Percentiles rank a stretch among this genome's conserved stretches.
These are phyloP conservation scores for Gymnopilus dilepis DNA, from an alignment of 768 basidiomycete species.

Conservation along the genomic window DNA sequence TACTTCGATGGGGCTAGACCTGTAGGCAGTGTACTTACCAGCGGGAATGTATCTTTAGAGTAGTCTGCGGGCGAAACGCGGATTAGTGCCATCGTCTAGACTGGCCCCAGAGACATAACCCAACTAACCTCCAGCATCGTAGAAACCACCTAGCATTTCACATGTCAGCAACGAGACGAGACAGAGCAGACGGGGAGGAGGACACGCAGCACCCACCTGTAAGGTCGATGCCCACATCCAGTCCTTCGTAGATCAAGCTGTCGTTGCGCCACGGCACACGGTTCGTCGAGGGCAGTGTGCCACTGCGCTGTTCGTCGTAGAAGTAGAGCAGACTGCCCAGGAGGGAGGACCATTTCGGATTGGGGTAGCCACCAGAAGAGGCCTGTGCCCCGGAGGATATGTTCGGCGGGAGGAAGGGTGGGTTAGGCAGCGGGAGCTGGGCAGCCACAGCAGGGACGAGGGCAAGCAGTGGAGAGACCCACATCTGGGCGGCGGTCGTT, in stretches of 20 bases:
- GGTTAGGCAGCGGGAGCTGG: conserved; percentile 68
- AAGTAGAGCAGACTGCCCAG: conserved; percentile 86
- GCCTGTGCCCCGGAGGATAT: conserved; percentile 57
- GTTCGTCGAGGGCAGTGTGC: conserved; percentile 67
- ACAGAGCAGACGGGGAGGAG: background rate
- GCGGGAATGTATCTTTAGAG: conserved; percentile 86
- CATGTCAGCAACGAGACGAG: background rate
- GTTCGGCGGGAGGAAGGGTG: conserved; percentile 68
- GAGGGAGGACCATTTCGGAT: conserved; percentile 81
- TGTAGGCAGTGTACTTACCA: conserved; percentile 52
- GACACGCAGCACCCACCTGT: conserved; percentile 58
- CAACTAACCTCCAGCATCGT: conserved; percentile 84
- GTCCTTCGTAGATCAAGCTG: conserved; percentile 78
- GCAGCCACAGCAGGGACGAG: conserved; percentile 38
- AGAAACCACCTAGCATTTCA: conserved; percentile 65
- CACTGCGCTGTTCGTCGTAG: conserved; percentile 91
- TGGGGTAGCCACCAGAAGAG: conserved; percentile 55
- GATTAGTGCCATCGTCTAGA: conserved; percentile 6
- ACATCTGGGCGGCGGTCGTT: conserved; percentile 28
- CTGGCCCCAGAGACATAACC: background rate
- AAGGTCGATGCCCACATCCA: conserved; percentile 74
- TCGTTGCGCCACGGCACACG: conserved; percentile 90
- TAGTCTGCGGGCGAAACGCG: conserved; percentile 58
- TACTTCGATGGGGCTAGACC: background rate
- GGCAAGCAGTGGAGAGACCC: conserved; percentile 28